Evolutionary conservation across 1,139 yeast species (phyloP).

Genomic region (Hemisphaericaspora subhashii): DNA sequence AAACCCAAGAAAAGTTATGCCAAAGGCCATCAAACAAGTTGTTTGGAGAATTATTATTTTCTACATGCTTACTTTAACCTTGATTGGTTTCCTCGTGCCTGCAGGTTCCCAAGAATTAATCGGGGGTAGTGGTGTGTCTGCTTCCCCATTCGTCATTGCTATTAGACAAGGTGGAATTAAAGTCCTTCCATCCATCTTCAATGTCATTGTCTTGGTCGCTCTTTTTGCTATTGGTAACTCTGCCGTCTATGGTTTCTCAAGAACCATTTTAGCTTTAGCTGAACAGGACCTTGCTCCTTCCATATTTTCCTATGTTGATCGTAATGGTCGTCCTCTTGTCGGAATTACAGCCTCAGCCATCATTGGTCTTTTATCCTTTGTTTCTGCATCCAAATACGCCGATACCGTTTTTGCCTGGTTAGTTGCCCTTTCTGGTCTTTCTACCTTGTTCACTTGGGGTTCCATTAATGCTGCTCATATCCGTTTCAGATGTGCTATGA

Average conservation of each 20-base stretch:
- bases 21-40: conserved; percentile 45
- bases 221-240: conserved; percentile 48
- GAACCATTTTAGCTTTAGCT: conserved; percentile 42
- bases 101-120: conserved; percentile 28
- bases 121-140: conserved; percentile 33
- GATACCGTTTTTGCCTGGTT: conserved; percentile 42
- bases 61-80: conserved; percentile 41
- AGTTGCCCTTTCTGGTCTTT: conserved; percentile 41
- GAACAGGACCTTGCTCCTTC: conserved; percentile 43
- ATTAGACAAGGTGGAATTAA: conserved; percentile 42
- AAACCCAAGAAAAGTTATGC: conserved; percentile 40
- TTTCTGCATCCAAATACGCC: conserved; percentile 40
- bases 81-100: conserved; percentile 44
- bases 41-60: conserved; percentile 44
- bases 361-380: conserved; percentile 43
- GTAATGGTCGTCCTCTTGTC: conserved; percentile 44
- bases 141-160: conserved; percentile 47
- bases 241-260: conserved; percentile 45
- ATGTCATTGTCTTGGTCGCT: conserved; percentile 41
- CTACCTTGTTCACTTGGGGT: conserved; percentile 47
- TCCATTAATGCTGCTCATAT: conserved; percentile 39
- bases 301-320: conserved; percentile 38
- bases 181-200: conserved; percentile 44
- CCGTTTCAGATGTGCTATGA: conserved; percentile 40
- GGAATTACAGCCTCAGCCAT: conserved; percentile 35